Percentiles rank a stretch among this genome's conserved stretches.
Conservation (phyloP, 768 basidiomycete genomes). For the Kwoniella bestiolae region DNA sequence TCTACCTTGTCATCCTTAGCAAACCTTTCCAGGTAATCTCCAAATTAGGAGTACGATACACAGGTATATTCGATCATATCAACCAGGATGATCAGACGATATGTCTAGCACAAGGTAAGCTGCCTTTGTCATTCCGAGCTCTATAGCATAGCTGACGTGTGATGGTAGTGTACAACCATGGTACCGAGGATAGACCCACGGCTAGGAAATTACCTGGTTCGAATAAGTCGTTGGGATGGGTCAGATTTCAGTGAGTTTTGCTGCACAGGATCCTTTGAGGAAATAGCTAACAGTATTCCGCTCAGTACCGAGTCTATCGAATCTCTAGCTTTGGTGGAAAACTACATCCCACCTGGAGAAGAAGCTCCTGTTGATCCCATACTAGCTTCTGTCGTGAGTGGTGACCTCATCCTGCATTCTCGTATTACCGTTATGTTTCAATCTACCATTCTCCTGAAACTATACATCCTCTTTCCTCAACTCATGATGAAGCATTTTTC, state of each 20-base stretch:
- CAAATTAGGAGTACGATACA: conserved; percentile 52
- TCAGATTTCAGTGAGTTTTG: conserved; percentile 47
- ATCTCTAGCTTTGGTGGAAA: conserved; percentile 45
- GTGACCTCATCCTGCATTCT: too few species aligned
- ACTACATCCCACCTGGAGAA: conserved; percentile 46
- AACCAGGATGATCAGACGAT: conserved; percentile 50
- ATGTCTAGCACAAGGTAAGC: conserved; percentile 49
- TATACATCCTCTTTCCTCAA: background rate
- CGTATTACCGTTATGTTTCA: too few species aligned
- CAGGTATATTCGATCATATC: conserved; percentile 54
- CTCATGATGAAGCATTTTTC: conserved; percentile 57
- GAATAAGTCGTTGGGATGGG: conserved; percentile 46
- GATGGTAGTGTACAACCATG: conserved; percentile 46
- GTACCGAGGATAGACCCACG: conserved; percentile 48
- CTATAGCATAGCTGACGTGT: conserved; percentile 26
- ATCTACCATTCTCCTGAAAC: background rate
- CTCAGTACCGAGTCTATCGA: conserved; percentile 52
- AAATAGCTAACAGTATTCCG: conserved; percentile 18
- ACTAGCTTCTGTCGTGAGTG: conserved; percentile 50
- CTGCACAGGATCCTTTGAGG: background rate
- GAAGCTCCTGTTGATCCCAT: conserved; percentile 45
- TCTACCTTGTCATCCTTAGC: conserved; percentile 10
- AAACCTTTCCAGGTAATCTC: conserved; percentile 54
- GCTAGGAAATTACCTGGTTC: conserved; percentile 37
- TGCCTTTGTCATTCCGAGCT: background rate